Base-by-base conservation (phyloP, 345 rosid species). In the Raphanus raphanistrum region DNA sequence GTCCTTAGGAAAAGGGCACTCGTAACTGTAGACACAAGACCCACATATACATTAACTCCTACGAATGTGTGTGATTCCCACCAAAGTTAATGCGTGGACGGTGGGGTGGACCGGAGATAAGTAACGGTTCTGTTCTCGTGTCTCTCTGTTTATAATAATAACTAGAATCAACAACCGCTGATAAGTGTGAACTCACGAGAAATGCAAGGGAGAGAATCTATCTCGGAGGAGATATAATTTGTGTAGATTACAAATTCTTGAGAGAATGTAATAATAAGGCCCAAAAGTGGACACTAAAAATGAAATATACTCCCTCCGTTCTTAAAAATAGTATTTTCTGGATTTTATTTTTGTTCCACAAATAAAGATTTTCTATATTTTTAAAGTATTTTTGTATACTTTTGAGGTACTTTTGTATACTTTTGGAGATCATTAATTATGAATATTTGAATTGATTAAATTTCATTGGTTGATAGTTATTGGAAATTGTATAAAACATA, bases 41-140 rank as follows among this genome's bases (percentile, higher is more conserved):
- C 67, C 59, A 66, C 60, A 17, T 11, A 3, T 12, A 12, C 33
- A 61, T 41, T 41, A 43, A 63, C 36, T 68, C 57, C 65, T 9
- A 66, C 6, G 15, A 65, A 65, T 74, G 57, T 74, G 66, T 66
- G 41, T 38, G 72, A 76, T 57, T 13, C 8, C 61, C 50, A 48
- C 12, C 3, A 60, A 31, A 31, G 38, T 68, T 60, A 76, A 76
- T 76, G 54, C 68, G 26, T 68, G 36, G 79, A 16, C 59, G 55
- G 55, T 16, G 21, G 21, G 55, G 55, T 16, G 21, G 21, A 21
- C 21, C 21, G 21, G 21, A 21, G 59, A 48, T 31, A 16, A 45
- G 21, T 21, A 75, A 29, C 50, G 16, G 79, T 59, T 68, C 35
- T 31, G 8, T 45, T 68, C 79, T 76, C 79, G 68, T 75, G 57